phyloP scores from a whole-genome alignment of 23 red algal genomes.

The Cyanidium caldarium region DNA sequence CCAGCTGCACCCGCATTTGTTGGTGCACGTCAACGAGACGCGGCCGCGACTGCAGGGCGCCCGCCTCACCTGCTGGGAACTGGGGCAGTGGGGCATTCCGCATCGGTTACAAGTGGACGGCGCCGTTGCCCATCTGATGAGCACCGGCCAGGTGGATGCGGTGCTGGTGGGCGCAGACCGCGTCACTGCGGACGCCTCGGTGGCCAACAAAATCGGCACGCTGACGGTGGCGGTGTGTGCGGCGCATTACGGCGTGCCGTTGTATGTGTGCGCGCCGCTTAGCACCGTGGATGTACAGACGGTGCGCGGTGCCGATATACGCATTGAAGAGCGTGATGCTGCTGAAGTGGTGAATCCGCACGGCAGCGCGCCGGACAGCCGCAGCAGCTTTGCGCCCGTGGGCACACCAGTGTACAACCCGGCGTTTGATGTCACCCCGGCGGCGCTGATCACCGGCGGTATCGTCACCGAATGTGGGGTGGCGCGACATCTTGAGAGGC shows the following conservation, averaged over 20 bases:
- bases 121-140: conserved; percentile 21
- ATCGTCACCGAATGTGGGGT: conserved; percentile 37
- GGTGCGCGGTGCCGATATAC: conserved; percentile 8
- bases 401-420: conserved; percentile 27
- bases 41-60: conserved; percentile 44
- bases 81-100: conserved; percentile 16
- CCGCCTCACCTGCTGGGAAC: conserved; percentile 29
- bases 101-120: conserved; percentile 19
- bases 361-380: neutral
- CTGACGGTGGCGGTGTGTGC: conserved; percentile 4
- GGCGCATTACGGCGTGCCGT: conserved; percentile 18
- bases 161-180: conserved; percentile 30
- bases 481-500: too few species aligned
- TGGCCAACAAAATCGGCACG: conserved; percentile 51
- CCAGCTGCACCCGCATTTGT: neutral
- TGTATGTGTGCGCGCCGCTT: conserved; percentile 24
- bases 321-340: conserved; percentile 18
- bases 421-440: conserved; percentile 40
- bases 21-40: conserved; percentile 42
- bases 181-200: conserved; percentile 11
- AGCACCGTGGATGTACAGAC: conserved; percentile 16
- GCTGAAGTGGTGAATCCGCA: conserved; percentile 10
- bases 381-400: conserved; percentile 4
- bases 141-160: conserved; percentile 11
- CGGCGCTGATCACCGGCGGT: conserved; percentile 20